Evolutionary conservation across 345 rosid genomes (phyloP).

Genomic region (Salix suchowensis): DNA sequence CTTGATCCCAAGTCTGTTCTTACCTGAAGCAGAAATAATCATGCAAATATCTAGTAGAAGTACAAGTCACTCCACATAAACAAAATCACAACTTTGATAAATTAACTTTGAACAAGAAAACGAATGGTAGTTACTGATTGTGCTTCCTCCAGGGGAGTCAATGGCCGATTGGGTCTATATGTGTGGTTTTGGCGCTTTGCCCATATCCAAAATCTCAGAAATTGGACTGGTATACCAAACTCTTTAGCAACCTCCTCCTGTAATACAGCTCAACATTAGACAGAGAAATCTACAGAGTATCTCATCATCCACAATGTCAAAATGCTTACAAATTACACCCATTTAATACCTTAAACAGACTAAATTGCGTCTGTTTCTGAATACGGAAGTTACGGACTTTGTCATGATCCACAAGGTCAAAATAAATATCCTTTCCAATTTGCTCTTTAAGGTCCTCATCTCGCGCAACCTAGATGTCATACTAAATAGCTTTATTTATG

Average conservation of each 20-base stretch:
- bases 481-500: background rate
- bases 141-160: constrained; percentile 69
- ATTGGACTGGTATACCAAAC: constrained; percentile 75
- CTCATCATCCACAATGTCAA: background rate
- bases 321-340: background rate
- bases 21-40: background rate
- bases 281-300: background rate
- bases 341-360: constrained; percentile 68
- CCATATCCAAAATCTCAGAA: constrained; percentile 94
- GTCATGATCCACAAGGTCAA: constrained; percentile 96
- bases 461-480: constrained; percentile 63
- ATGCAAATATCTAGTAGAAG: background rate
- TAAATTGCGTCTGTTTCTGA: constrained; percentile 77
- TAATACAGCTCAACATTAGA: background rate
- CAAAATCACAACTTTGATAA: background rate
- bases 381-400: constrained; percentile 86
- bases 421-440: constrained; percentile 84
- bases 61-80: background rate
- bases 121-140: constrained; percentile 44
- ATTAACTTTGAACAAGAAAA: background rate
- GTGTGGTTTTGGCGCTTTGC: constrained; percentile 95
- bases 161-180: constrained; percentile 80
- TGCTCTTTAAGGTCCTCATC: constrained; percentile 82
- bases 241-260: constrained; percentile 97
- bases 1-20: background rate